These are phyloP conservation scores for Stemphylium beticola DNA, from an alignment of 2,329 filamentous ascomycete species.

Conservation along the genomic window DNA sequence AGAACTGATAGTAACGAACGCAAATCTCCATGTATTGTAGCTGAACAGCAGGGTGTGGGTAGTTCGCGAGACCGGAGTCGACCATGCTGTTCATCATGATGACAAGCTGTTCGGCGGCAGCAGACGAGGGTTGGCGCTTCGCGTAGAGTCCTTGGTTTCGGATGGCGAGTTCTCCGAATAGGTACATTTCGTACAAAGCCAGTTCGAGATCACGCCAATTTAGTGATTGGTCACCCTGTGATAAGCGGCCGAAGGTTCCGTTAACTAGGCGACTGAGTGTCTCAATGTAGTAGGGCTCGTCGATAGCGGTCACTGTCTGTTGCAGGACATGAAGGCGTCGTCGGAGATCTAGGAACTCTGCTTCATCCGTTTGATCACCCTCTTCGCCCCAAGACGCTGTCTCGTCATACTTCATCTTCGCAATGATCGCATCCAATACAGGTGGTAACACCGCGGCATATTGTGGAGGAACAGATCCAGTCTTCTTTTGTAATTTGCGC, in stretches of 20 bases:
- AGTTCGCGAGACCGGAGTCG: constrained; percentile 86
- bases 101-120: constrained; percentile 80
- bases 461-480: constrained; percentile 69
- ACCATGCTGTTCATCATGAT: constrained; percentile 97
- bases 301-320: constrained; percentile 87
- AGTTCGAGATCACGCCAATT: constrained; percentile 96
- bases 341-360: constrained; percentile 93
- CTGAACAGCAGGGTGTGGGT: constrained; percentile 88
- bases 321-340: constrained; percentile 89
- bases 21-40: constrained; percentile 99
- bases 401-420: constrained; percentile 97
- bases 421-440: constrained; percentile 88
- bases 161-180: constrained; percentile 94
- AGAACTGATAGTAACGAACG: constrained; percentile 90
- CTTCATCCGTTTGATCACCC: constrained; percentile 94
- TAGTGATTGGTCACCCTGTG: constrained; percentile 72
- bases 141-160: constrained; percentile 84
- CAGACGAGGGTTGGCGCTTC: constrained; percentile 80
- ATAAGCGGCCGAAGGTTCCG: constrained; percentile 81
- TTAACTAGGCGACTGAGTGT: constrained; percentile 87
- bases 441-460: constrained; percentile 85
- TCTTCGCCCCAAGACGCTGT: constrained; percentile 92
- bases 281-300: constrained; percentile 87
- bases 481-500: constrained; percentile 73
- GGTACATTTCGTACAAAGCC: constrained; percentile 91